Evolutionary conservation across 805 yeast genomes (phyloP), one percentile per base, ranked within the genome.

Genomic region (Lipomyces anomalus): DNA sequence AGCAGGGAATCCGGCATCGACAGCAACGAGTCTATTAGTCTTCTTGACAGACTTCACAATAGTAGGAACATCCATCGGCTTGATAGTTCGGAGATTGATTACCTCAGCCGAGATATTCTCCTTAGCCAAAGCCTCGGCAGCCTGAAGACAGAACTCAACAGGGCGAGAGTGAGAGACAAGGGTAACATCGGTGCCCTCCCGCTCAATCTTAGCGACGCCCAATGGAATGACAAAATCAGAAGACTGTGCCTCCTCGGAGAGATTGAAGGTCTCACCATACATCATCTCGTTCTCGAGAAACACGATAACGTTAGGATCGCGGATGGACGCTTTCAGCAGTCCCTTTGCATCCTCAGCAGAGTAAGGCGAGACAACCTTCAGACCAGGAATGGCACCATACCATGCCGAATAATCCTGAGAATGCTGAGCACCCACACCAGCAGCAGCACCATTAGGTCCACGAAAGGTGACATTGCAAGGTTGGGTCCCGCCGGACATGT

Each of bases 391-490:
- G 42, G 94, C 74, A 57, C 96, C 97, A 72, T 92, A 92, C 98
- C 98, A 92, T 44, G 96, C 88, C 46, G 95, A 76, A 69, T 80
- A 92, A 72, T 88, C 95, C 73, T 92, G 99, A 22, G 98, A 92
- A 73, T 92, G 99, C 73, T 92, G 99, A 48, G 99, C 99, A 61
- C 79, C 99, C 59, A 92, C 98, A 79, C 97, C 97, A 40, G 97
- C 97, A 59, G 98, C 96, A 40, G 98, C 96, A 71, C 98, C 99
- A 70, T 92, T 92, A 52, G 99, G 97, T 63, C 99, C 99, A 73
- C 99, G 83, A 77, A 92, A 92, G 44, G 95, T 89, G 64, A 90
- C 86, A 71, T 86, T 89, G 76, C 97, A 89, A 53, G 90, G 90
- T 71, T 89, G 96, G 54, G 81, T 84, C 75, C 99, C 99, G 68